phyloP scores from a whole-genome alignment of 202 grass and related monocot species.

The Panicum hallii region DNA sequence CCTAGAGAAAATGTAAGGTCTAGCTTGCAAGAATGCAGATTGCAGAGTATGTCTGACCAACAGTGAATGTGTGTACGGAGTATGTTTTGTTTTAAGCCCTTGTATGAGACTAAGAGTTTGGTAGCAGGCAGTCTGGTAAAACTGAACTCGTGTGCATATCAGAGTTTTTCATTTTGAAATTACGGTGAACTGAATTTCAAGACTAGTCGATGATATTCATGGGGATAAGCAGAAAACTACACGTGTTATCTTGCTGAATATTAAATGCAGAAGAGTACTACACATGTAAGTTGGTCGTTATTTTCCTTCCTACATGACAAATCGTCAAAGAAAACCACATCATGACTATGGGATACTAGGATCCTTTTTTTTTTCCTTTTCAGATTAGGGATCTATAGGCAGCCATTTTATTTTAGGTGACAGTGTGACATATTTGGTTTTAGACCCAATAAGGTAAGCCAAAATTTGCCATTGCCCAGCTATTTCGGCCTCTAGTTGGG shows the following conservation, averaged over 20 bases:
- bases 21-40: slow-evolving; percentile 29
- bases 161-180: neutral
- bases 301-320: neutral
- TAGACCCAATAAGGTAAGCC: no score
- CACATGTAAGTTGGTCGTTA: neutral
- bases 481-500: no score
- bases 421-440: no score
- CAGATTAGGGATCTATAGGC: no score
- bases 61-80: slow-evolving; percentile 16
- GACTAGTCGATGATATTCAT: neutral
- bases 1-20: slow-evolving; percentile 39
- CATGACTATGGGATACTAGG: no score
- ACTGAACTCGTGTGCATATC: neutral
- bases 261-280: neutral
- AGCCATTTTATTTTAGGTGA: no score
- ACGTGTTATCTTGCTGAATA: neutral
- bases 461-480: no score
- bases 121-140: neutral
- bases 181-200: neutral
- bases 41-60: slow-evolving; percentile 40
- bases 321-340: neutral
- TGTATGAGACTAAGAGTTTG: no score
- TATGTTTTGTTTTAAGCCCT: neutral
- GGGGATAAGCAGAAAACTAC: neutral
- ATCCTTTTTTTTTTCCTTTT: no score